Evolutionary conservation across 2,329 filamentous ascomycete genomes (phyloP), one percentile per base, ranked within the genome.

Genomic region (Ampelomyces quisqualis): DNA sequence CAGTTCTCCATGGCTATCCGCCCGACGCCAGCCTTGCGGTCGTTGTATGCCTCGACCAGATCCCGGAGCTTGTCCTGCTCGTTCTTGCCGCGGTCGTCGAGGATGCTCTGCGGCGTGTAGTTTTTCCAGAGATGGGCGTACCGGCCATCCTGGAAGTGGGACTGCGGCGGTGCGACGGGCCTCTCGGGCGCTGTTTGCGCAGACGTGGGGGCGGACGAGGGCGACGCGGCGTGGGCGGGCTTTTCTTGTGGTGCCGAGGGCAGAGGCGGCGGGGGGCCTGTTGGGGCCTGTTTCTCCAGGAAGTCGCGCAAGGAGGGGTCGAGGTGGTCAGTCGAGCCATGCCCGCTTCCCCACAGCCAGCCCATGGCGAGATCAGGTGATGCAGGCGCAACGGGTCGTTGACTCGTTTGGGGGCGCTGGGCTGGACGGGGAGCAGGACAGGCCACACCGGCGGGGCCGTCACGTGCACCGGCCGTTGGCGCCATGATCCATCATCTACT

Each of bases 81-180:
- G 26, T 80, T 81, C 64, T 86, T 86, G 14, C 77, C 76, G 46
- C 81, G 81, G 34, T 79, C 76, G 59, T 91, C 85, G 45, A 94
- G 72, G 41, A 86, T 76, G 23, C 75, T 65, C 37, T 87, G 81
- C 7, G 91, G 84, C 43, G 79, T 79, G 76, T 98, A 98, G 43
- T 80, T 88, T 70, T 90, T 91, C 93, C 93, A 98, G 21, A 98
- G 76, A 65, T 97, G 80, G 40, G 90, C 89, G 70, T 87, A 88
- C 45, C 85, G 80, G 49, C 84, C 84, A 64, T 88, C 85, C 60
- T 79, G 77, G 60, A 76, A 86, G 13, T 84, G 73, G 10, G 81
- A 85, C 54, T 81, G 74, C 24, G 65, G 52, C 0, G 74, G 75
- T 1, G 75, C 72, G 22, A 62, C 43, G 8, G 71, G 67, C 38